Conservation (phyloP, 139 green algal genomes). For the Micractinium sp. region DNA sequence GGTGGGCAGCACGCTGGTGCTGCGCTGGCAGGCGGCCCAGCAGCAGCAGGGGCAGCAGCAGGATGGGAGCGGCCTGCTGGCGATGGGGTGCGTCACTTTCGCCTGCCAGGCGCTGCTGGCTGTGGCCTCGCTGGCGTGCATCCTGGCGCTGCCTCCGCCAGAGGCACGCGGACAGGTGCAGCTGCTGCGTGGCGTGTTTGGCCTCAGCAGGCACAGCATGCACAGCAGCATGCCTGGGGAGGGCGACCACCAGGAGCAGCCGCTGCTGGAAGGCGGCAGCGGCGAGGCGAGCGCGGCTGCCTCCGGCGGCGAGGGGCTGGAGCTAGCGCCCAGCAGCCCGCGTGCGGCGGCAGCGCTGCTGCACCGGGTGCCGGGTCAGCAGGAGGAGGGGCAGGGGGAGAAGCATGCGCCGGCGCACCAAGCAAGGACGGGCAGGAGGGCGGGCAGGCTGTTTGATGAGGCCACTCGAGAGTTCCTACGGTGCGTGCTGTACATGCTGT, state of each 20-base stretch:
- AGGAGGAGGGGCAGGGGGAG: neutral
- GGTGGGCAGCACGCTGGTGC: conserved; percentile 39
- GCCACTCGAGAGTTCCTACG: conserved; percentile 6
- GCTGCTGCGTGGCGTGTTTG: neutral
- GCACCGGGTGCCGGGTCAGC: neutral
- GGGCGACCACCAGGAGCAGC: neutral
- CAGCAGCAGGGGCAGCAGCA: neutral
- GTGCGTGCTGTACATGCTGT: neutral
- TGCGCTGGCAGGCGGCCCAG: neutral
- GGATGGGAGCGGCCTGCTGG: neutral
- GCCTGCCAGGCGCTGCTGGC: conserved; percentile 22
- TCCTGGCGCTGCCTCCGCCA: conserved; percentile 31
- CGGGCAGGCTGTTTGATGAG: neutral
- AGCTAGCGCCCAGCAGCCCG: neutral
- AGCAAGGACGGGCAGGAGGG: neutral
- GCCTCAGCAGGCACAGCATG: neutral
- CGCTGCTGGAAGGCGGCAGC: neutral
- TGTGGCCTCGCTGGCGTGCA: neutral
- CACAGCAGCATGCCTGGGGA: neutral
- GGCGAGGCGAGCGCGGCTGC: no score
- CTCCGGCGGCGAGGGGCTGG: neutral
- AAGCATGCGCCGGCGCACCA: neutral
- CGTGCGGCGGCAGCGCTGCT: neutral
- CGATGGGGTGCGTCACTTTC: conserved; percentile 32
- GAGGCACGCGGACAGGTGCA: neutral